A percentile compares a stretch with the other conserved stretches of the same genome.
phyloP scores from a whole-genome alignment of 192 early-diverging fungal genomes.

The Linnemannia zychae region DNA sequence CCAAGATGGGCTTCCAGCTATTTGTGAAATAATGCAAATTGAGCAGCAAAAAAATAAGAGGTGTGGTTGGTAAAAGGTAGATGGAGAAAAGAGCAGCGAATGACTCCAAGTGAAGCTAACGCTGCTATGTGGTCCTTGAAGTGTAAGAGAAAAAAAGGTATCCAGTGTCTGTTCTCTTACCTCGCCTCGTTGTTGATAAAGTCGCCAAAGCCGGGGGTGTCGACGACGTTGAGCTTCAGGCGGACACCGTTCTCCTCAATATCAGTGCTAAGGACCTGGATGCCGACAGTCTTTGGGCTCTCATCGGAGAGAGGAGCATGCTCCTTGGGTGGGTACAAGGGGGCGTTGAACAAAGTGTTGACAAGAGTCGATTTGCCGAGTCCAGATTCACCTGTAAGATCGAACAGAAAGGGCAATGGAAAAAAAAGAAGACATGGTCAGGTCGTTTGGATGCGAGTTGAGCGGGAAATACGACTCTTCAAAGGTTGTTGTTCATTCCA shows the following conservation, averaged over 20 bases:
- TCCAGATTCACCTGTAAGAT: conserved; percentile 86
- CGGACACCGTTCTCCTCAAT: conserved; percentile 98
- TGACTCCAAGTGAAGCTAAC: neutral
- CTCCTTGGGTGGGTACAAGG: conserved; percentile 90
- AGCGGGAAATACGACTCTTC: neutral
- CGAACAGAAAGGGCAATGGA: neutral
- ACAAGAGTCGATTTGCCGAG: conserved; percentile 98
- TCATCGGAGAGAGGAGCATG: conserved; percentile 74
- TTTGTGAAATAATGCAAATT: conserved; percentile 33
- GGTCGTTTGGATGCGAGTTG: neutral
- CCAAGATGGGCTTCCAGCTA: conserved; percentile 98
- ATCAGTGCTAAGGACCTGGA: conserved; percentile 84
- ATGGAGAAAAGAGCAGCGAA: neutral
- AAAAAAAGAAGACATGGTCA: neutral
- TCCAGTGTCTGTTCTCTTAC: conserved; percentile 49
- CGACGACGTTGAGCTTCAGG: conserved; percentile 94
- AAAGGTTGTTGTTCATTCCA: neutral
- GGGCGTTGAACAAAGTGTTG: conserved; percentile 96
- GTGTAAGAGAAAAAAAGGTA: too few relatives aligned
- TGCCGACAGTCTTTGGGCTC: conserved; percentile 78
- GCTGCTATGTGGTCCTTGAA: neutral
- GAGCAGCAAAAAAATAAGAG: neutral
- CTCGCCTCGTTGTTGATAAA: conserved; percentile 98
- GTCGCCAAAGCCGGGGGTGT: conserved; percentile 98
- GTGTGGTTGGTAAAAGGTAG: neutral